Evolutionary conservation across 2,329 filamentous ascomycete genomes (phyloP).

Genomic region (Colletotrichum graminicola): DNA sequence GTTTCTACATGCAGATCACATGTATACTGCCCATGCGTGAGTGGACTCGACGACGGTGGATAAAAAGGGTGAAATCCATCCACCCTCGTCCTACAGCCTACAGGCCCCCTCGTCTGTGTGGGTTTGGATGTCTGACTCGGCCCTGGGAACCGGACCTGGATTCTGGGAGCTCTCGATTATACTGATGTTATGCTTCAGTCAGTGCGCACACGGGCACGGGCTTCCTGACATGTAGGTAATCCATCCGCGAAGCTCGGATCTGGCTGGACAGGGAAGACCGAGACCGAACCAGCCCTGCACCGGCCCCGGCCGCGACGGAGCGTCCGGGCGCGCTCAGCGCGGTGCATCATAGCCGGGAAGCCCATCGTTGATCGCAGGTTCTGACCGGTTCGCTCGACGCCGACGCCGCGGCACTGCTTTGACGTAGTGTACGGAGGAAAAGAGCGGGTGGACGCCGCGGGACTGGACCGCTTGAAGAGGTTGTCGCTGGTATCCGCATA

Average conservation of each 20-base stretch:
- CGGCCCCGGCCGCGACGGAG: not conserved
- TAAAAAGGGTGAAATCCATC: not conserved
- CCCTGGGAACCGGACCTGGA: constrained; percentile 19
- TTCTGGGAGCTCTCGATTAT: constrained; percentile 10
- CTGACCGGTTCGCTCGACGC: not conserved
- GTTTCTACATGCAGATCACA: too few relatives aligned
- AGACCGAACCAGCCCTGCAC: not conserved
- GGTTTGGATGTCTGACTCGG: constrained; percentile 6
- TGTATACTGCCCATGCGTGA: not conserved
- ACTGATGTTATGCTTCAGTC: not conserved
- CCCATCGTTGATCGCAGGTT: not conserved
- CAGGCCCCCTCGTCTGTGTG: constrained; percentile 7
- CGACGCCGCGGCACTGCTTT: not conserved
- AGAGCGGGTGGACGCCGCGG: constrained; percentile 1
- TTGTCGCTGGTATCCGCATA: not conserved
- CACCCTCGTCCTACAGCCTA: not conserved
- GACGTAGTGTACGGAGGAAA: not conserved
- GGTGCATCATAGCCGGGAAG: not conserved
- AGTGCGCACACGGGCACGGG: constrained; percentile 22
- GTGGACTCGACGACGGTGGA: constrained; percentile 12
- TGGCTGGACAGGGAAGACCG: not conserved
- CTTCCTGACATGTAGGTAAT: constrained; percentile 19
- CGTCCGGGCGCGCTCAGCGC: not conserved
- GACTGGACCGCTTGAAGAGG: constrained; percentile 11
- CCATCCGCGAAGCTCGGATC: constrained; percentile 17